Percentiles rank a stretch among this genome's conserved stretches.
Evolutionary conservation across 2,329 filamentous ascomycete genomes (phyloP).

Genomic region (Sporothrix luriei): DNA sequence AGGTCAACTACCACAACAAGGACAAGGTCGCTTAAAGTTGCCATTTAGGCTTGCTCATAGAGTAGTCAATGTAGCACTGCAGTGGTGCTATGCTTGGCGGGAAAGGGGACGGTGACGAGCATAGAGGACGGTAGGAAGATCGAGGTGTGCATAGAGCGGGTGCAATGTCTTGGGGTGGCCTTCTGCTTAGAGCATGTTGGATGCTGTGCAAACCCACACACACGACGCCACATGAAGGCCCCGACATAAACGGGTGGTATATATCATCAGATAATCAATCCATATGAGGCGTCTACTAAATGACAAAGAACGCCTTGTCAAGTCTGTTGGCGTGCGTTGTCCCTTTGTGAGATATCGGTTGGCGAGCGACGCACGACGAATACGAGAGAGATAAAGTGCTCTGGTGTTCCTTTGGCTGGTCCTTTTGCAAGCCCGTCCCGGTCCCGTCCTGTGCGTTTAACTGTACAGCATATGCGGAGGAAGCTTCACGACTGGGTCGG

Average conservation of each 20-base stretch:
- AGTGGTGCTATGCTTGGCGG: slow-evolving; percentile 12
- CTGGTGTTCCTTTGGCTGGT: neutral
- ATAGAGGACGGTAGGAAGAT: neutral
- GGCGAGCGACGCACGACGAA: neutral
- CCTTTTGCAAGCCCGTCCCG: neutral
- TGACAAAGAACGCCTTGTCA: neutral
- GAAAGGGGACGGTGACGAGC: neutral
- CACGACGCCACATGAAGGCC: neutral
- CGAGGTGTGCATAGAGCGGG: slow-evolving; percentile 6
- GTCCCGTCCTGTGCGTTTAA: neutral
- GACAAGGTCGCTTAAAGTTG: slow-evolving; percentile 60
- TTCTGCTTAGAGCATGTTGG: neutral
- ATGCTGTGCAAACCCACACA: slow-evolving; percentile 5
- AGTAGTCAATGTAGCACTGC: neutral
- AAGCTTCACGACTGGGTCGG: neutral
- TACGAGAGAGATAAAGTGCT: slow-evolving; percentile 15
- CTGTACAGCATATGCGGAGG: neutral
- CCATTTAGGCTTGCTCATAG: neutral
- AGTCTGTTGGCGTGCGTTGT: neutral
- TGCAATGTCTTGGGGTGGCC: neutral
- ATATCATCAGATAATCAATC: slow-evolving; percentile 18
- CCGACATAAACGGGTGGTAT: neutral
- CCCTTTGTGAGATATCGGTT: neutral
- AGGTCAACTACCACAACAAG: slow-evolving; percentile 96
- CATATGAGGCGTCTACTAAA: neutral